Conservation (phyloP, 2,329 filamentous ascomycete genomes). For the Botryotinia globosa region DNA sequence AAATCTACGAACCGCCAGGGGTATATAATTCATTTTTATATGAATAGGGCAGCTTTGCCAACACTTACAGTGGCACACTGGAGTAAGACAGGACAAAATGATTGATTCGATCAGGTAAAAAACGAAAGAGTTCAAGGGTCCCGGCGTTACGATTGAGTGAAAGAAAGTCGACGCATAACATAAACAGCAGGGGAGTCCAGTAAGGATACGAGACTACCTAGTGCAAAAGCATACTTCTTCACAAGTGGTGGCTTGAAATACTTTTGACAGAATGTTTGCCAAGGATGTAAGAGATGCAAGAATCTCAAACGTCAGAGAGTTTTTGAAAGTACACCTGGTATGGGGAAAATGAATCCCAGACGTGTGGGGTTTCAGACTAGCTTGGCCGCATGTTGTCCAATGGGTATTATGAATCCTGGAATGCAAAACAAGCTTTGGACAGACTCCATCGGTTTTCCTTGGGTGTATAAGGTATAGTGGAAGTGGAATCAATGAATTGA, state of each 20-base stretch:
- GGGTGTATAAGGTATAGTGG: background rate
- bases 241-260: background rate
- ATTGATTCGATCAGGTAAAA: background rate
- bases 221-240: background rate
- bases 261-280: background rate
- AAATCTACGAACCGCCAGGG: slow-evolving; percentile 16
- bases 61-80: background rate
- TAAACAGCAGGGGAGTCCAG: background rate
- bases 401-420: background rate
- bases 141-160: background rate
- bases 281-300: slow-evolving; percentile 10
- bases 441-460: background rate
- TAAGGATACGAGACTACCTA: background rate
- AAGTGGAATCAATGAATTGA: background rate
- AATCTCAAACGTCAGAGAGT: slow-evolving; percentile 12
- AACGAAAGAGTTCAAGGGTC: background rate
- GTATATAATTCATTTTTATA: slow-evolving; percentile 11
- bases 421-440: background rate
- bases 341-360: slow-evolving; percentile 4
- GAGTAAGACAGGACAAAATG: background rate
- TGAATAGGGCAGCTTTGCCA: background rate
- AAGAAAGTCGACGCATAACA: slow-evolving; percentile 15
- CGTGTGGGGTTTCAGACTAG: slow-evolving; percentile 10
- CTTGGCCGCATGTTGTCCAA: background rate
- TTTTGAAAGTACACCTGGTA: background rate